Percentiles rank a stretch among this genome's conserved stretches.
Conservation (phyloP, 2,329 filamentous ascomycete genomes). For the Pseudovirgaria hyperparasitica region DNA sequence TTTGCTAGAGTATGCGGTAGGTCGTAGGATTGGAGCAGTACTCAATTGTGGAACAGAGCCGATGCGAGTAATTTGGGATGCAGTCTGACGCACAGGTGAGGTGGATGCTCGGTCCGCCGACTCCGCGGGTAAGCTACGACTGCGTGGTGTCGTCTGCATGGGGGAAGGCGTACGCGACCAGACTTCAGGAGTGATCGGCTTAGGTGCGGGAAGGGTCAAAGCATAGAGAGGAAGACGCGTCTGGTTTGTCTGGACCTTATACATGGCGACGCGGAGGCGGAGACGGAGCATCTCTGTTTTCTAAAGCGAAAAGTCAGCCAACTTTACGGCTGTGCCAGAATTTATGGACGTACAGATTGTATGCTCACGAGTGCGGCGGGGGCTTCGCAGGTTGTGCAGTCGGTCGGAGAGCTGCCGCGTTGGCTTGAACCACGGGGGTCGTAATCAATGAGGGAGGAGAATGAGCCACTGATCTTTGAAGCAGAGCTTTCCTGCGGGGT, state of each 20-base stretch:
- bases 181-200: conserved; percentile 11
- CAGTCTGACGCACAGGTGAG: conserved; percentile 17
- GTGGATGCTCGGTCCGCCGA: conserved; percentile 10
- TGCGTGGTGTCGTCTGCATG: conserved; percentile 7
- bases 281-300: conserved; percentile 54
- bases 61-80: conserved; percentile 14
- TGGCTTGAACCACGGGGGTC: conserved; percentile 28
- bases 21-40: conserved; percentile 26
- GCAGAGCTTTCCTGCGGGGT: conserved; percentile 15
- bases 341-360: neutral
- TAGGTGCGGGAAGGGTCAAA: conserved; percentile 28
- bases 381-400: conserved; percentile 3
- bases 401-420: conserved; percentile 16
- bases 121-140: conserved; percentile 19
- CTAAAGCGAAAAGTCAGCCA: conserved; percentile 23
- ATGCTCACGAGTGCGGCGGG: conserved; percentile 5
- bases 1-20: conserved; percentile 25
- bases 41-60: conserved; percentile 16
- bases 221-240: conserved; percentile 50
- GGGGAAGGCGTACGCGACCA: conserved; percentile 11
- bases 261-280: conserved; percentile 57
- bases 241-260: conserved; percentile 66
- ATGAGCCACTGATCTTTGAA: conserved; percentile 29
- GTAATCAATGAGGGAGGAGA: conserved; percentile 36
- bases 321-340: conserved; percentile 2